Percentiles rank a stretch among this genome's conserved stretches.
Evolutionary conservation across 2,329 filamentous ascomycete genomes (phyloP).

Genomic region (Diplodia seriata): DNA sequence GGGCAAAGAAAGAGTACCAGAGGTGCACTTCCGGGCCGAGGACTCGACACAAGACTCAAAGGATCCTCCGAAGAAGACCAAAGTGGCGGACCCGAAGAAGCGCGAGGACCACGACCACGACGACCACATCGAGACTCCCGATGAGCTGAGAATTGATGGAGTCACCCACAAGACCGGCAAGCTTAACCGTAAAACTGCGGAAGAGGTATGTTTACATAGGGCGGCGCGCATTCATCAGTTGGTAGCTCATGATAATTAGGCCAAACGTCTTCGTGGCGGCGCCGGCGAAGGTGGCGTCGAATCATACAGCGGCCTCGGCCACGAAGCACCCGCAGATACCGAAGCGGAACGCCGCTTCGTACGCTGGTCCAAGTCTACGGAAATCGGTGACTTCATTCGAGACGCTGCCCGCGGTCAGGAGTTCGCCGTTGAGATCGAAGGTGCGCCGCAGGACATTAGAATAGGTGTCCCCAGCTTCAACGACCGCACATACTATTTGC

Average conservation of each 20-base stretch:
- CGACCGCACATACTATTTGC: conserved; percentile 88
- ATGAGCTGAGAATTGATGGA: conserved; percentile 60
- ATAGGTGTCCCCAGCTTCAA: conserved; percentile 86
- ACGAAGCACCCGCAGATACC: conserved; percentile 56
- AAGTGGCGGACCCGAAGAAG: conserved; percentile 39
- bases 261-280: conserved; percentile 53
- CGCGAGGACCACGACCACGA: conserved; percentile 37
- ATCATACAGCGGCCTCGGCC: conserved; percentile 73
- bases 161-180: conserved; percentile 56
- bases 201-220: conserved; percentile 1
- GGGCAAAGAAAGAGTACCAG: conserved; percentile 73
- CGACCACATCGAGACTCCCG: conserved; percentile 52
- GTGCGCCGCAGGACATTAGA: conserved; percentile 69
- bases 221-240: not conserved
- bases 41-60: conserved; percentile 69
- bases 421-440: conserved; percentile 84
- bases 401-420: conserved; percentile 85
- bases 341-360: conserved; percentile 71
- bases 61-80: conserved; percentile 41
- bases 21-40: conserved; percentile 80
- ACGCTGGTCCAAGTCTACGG: conserved; percentile 85
- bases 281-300: conserved; percentile 67
- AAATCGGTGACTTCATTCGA: conserved; percentile 92
- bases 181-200: conserved; percentile 38
- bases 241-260: conserved; percentile 43